phyloP scores from a whole-genome alignment of 768 basidiomycete species.

The Leccinum pellstonianum region DNA sequence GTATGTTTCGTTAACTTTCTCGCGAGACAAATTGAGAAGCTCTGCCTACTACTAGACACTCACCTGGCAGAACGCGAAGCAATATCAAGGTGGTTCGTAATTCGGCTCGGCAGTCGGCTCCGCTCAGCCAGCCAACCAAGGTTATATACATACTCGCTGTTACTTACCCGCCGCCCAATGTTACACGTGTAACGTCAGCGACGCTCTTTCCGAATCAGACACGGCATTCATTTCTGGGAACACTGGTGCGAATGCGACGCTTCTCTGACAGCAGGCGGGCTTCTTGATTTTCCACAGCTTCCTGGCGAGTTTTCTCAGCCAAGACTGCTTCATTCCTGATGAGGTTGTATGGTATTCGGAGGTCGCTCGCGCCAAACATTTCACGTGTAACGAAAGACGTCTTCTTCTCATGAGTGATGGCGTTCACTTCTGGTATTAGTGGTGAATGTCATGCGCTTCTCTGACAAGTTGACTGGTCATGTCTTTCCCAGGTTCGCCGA shows the following conservation, averaged over 20 bases:
- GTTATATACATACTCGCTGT: neutral
- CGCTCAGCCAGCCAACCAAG: conserved; percentile 10
- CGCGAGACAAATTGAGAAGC: conserved; percentile 3
- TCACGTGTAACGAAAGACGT: conserved; percentile 29
- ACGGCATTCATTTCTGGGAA: neutral
- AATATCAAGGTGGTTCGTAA: neutral
- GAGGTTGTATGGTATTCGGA: neutral
- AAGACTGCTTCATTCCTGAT: neutral
- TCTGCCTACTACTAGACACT: neutral
- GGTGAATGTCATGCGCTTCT: neutral
- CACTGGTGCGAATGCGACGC: conserved; percentile 2
- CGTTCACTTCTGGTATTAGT: neutral
- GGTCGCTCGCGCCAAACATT: conserved; percentile 20
- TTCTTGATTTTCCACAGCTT: neutral
- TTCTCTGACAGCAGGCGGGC: neutral
- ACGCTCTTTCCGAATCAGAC: conserved; percentile 3
- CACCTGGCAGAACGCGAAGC: conserved; percentile 4
- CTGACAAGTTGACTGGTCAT: neutral
- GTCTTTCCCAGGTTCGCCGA: neutral
- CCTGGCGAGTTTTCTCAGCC: neutral
- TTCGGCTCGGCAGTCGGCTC: conserved; percentile 5
- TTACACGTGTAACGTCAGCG: conserved; percentile 32
- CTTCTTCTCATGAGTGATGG: conserved; percentile 1
- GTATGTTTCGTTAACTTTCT: conserved; percentile 1
- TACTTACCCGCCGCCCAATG: conserved; percentile 17